Percentiles rank a stretch among this genome's conserved stretches.
phyloP scores from a whole-genome alignment of 768 basidiomycete species.

The Trametes gibbosa region DNA sequence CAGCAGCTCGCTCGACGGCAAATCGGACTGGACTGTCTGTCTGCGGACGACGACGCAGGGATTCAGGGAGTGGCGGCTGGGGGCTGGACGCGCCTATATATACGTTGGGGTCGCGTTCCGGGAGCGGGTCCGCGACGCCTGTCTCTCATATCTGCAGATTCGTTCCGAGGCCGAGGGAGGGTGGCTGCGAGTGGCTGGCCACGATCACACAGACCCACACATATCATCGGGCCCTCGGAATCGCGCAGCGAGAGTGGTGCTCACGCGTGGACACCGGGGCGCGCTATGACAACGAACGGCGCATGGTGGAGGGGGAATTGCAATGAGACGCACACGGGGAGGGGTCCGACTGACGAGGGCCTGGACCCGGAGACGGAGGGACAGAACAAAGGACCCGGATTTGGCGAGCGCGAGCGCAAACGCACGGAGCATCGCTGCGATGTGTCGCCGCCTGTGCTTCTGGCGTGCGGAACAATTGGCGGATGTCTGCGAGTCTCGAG shows the following conservation, averaged over 20 bases:
- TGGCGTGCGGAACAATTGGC: constrained; percentile 16
- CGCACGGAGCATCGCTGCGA: constrained; percentile 4
- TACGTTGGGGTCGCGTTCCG: constrained; percentile 2
- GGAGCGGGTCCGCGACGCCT: constrained; percentile 9
- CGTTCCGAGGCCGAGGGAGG: constrained; percentile 7
- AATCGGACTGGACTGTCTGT: constrained; percentile 1
- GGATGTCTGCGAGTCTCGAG: constrained; percentile 2
- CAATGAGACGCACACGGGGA: no score
- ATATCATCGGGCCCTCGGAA: neutral
- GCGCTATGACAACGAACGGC: constrained; percentile 20
- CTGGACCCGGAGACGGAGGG: neutral
- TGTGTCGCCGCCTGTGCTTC: constrained; percentile 10
- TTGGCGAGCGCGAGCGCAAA: constrained; percentile 9
- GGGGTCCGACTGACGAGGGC: neutral
- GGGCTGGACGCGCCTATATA: constrained; percentile 5
- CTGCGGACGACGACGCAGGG: constrained; percentile 7
- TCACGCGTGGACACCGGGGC: neutral
- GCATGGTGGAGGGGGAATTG: constrained; percentile 1
- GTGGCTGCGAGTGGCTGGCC: neutral
- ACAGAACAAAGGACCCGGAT: constrained; percentile 15
- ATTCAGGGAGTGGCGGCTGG: constrained; percentile 8
- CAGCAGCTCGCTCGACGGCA: neutral
- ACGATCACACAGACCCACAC: neutral
- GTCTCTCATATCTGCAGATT: constrained; percentile 15
- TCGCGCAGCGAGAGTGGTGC: constrained; percentile 9